Evolutionary conservation across 306 rosid genomes (phyloP), one percentile per base, ranked within the genome.

Genomic region (Arachis hypogaea): DNA sequence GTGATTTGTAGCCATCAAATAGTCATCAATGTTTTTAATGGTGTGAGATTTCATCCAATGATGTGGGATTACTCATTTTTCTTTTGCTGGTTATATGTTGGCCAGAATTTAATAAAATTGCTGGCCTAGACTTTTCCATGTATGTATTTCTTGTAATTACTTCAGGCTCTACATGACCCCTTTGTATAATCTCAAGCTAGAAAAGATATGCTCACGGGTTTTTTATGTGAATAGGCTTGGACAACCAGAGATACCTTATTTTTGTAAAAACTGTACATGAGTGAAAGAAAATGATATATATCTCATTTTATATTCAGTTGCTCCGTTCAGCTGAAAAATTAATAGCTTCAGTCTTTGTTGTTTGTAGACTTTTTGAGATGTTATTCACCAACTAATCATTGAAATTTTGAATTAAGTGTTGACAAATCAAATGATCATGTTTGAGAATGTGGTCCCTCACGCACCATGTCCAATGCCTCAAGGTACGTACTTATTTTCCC

Each of bases 341-440:
- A 47, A 75, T 60, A 22, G 50, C 28, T 43, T 58, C 61, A 75
- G 71, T 28, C 52, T 84, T 61, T 87, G 95, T 88, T 73, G 81
- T 85, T 84, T 86, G 94, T 83, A 83, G 98, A 92, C 96, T 92
- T 92, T 92, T 84, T 29, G 18, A 64, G 79, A 36, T 49, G 78
- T 78, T 78, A 80, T 76, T 88, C 85, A 82, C 87, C 90, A 78
- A 88, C 92, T 68, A 68, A 82, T 56, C 45, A 45, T 85, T 92
- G 91, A 86, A 82, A 63, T 77, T 72, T 14, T 60, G 61, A 18
- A 3, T 50, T 33, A 73, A 73, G 69, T 38, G 49, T 49, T 50
- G 75, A 77, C 65, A 69, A 38, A 61, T 69, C 55, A 71, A 65
- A 43, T 16, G 66, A 60, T 16, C 45, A 72, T 46, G 68, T 59